phyloP scores from a whole-genome alignment of 164 flowering plant genomes.

The Sextonia rubra region DNA sequence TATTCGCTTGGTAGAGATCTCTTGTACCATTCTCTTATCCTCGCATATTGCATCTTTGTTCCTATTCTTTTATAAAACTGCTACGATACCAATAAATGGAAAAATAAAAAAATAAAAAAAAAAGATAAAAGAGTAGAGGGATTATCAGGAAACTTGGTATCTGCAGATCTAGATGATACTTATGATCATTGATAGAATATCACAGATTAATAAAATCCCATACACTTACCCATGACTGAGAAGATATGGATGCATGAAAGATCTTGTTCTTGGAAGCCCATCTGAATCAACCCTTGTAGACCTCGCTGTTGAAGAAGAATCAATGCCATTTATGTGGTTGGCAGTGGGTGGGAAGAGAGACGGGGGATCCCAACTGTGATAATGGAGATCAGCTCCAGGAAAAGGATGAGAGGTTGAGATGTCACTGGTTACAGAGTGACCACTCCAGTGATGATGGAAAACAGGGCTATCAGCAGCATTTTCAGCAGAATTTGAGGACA shows the following conservation, averaged over 20 bases:
- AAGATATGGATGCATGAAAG: conserved; percentile 54
- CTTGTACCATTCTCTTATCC: too few relatives aligned
- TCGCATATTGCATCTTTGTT: too few relatives aligned
- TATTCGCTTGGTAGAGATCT: too few relatives aligned
- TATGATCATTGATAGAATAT: background rate
- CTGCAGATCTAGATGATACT: too few relatives aligned
- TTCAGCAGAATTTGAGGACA: conserved; percentile 58
- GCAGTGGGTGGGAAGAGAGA: conserved; percentile 40
- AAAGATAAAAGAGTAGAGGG: too few relatives aligned
- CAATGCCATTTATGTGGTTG: conserved; percentile 23
- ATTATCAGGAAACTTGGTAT: too few relatives aligned
- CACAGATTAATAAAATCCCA: background rate
- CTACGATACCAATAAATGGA: too few relatives aligned
- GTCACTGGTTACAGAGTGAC: conserved; percentile 47
- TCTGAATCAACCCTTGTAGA: conserved; percentile 46
- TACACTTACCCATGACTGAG: conserved; percentile 56
- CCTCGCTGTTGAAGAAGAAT: conserved; percentile 36
- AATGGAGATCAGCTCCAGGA: conserved; percentile 49
- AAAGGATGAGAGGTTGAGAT: conserved; percentile 34
- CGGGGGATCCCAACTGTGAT: conserved; percentile 64
- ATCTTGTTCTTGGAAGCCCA: conserved; percentile 42
- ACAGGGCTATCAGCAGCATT: conserved; percentile 58
- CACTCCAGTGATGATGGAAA: conserved; percentile 62
- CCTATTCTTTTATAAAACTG: too few relatives aligned
- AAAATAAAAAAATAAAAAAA: too few relatives aligned